Conservation (phyloP, 2,329 filamentous ascomycete genomes). For the Paecilomyces fulvus region DNA sequence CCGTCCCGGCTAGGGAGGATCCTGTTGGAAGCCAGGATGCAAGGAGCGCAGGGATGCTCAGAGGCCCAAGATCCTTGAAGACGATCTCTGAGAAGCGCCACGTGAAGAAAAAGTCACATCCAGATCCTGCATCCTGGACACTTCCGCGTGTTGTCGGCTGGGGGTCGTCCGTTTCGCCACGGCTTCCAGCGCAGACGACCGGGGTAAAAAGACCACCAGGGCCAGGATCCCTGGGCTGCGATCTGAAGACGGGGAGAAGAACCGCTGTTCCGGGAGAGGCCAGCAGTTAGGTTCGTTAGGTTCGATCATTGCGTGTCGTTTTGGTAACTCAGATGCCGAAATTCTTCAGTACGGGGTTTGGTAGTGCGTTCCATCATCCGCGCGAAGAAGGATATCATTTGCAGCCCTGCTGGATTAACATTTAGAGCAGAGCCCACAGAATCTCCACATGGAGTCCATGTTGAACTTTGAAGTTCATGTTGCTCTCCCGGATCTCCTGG, state of each 20-base stretch:
- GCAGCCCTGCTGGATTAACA: conserved; percentile 1
- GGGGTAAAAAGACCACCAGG: neutral
- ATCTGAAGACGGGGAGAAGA: neutral
- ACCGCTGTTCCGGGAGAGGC: neutral
- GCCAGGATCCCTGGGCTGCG: neutral
- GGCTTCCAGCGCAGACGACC: neutral
- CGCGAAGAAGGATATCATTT: neutral
- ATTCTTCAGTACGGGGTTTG: neutral
- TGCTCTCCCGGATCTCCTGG: neutral
- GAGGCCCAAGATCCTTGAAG: neutral
- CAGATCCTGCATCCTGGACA: neutral
- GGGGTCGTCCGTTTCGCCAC: neutral
- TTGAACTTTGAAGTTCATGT: neutral
- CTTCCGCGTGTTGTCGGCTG: neutral
- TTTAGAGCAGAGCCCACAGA: neutral
- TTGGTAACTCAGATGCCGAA: neutral
- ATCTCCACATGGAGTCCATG: neutral
- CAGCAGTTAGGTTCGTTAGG: neutral
- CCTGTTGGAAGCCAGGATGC: neutral
- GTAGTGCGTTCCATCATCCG: neutral
- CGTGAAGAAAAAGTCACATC: neutral
- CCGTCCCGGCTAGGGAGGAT: neutral
- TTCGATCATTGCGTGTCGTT: neutral
- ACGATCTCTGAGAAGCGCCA: neutral
- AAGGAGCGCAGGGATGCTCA: neutral